These are phyloP conservation scores for Pichia cactophila DNA, from an alignment of 1,139 yeast genomes.

Conservation along the genomic window DNA sequence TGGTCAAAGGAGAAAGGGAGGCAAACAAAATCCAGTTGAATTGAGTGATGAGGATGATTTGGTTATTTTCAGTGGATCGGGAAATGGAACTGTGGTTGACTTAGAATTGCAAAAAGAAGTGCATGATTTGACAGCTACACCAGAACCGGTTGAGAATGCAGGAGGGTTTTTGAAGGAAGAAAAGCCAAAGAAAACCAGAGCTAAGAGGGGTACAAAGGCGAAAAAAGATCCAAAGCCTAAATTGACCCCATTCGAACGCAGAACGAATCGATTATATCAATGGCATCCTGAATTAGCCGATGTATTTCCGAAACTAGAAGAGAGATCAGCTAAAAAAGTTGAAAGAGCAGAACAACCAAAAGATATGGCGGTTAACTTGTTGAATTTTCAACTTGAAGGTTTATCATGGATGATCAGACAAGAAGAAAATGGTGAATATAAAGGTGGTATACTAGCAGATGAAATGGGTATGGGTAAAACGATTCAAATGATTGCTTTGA, in stretches of 20 bases:
- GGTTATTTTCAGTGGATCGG: conserved; percentile 13
- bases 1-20: conserved; percentile 8
- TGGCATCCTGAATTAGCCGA: conserved; percentile 71
- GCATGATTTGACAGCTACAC: conserved; percentile 10
- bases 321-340: conserved; percentile 41
- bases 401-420: conserved; percentile 80
- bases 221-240: conserved; percentile 42
- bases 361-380: conserved; percentile 62
- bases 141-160: conserved; percentile 15
- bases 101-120: conserved; percentile 16
- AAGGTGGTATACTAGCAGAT: conserved; percentile 95
- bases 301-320: conserved; percentile 60
- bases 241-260: conserved; percentile 58
- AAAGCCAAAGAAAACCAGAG: conserved; percentile 13
- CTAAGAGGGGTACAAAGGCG: conserved; percentile 16
- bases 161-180: conserved; percentile 17
- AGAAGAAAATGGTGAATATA: conserved; percentile 73
- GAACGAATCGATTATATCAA: conserved; percentile 57
- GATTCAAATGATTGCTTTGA: conserved; percentile 83
- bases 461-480: conserved; percentile 99
- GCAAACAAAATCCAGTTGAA: conserved; percentile 13
- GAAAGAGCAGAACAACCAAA: conserved; percentile 69
- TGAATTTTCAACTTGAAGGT: conserved; percentile 94
- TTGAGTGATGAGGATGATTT: conserved; percentile 17
- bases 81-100: conserved; percentile 12